A percentile compares a stretch with the other conserved stretches of the same genome.
phyloP scores from a whole-genome alignment of 768 basidiomycete species.

The Pilatotrama ljubarskyi region DNA sequence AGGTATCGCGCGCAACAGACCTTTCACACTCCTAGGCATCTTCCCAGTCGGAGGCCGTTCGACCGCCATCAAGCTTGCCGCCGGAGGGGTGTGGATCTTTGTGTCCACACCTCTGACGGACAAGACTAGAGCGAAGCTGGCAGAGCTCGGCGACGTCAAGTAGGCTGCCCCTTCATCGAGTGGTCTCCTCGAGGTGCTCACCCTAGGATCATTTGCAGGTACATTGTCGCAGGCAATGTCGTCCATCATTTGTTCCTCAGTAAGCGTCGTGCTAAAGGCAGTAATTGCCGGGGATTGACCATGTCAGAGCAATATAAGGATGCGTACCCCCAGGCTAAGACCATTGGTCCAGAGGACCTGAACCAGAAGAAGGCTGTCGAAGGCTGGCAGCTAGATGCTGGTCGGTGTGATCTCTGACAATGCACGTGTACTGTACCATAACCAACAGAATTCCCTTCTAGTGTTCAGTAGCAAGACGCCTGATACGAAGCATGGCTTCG shows the following conservation, averaged over 20 bases:
- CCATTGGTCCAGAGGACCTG: slow-evolving; percentile 61
- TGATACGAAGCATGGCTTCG: slow-evolving; percentile 66
- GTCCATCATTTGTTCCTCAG: slow-evolving; percentile 57
- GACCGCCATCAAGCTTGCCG: slow-evolving; percentile 66
- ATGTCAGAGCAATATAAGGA: slow-evolving; percentile 39
- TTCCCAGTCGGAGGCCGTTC: slow-evolving; percentile 76
- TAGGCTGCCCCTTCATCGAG: slow-evolving; percentile 28
- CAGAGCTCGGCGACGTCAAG: slow-evolving; percentile 65
- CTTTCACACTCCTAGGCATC: slow-evolving; percentile 61
- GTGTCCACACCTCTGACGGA: slow-evolving; percentile 68
- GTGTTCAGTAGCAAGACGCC: slow-evolving; percentile 24
- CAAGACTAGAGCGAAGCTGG: slow-evolving; percentile 59
- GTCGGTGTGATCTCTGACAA: slow-evolving; percentile 33
- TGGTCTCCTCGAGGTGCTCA: not conserved
- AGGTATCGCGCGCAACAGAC: slow-evolving; percentile 36
- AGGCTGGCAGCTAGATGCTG: slow-evolving; percentile 54
- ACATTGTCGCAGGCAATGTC: slow-evolving; percentile 51
- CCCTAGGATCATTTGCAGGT: slow-evolving; percentile 34
- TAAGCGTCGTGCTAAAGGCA: slow-evolving; percentile 26
- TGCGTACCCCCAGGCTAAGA: slow-evolving; percentile 63
- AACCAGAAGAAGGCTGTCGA: slow-evolving; percentile 49
- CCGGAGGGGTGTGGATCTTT: slow-evolving; percentile 71
- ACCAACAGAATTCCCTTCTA: not conserved
- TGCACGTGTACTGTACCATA: not conserved
- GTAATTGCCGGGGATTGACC: slow-evolving; percentile 30